A percentile compares a stretch with the other conserved stretches of the same genome.
These are phyloP conservation scores for Musa itinerans DNA, from an alignment of 176 grass and related monocot genomes.

Conservation along the genomic window DNA sequence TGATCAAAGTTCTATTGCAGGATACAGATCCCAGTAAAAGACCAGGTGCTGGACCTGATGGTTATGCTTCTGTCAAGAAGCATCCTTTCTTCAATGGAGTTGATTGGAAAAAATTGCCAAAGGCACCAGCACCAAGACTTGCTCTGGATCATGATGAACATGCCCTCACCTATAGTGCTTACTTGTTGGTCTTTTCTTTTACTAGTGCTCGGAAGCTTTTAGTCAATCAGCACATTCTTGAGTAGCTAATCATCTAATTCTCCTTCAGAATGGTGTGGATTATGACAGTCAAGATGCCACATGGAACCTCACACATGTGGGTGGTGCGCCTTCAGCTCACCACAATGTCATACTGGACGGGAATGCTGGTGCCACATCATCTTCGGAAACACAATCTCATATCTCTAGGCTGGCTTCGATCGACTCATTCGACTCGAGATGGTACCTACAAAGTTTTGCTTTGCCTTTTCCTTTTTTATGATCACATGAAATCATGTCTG, in stretches of 20 bases:
- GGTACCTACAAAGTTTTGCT: constrained; percentile 32
- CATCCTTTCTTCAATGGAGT: constrained; percentile 94
- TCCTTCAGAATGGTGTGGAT: constrained; percentile 54
- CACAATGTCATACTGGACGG: constrained; percentile 38
- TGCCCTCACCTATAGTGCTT: constrained; percentile 1
- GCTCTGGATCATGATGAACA: constrained; percentile 48
- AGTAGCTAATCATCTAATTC: neutral
- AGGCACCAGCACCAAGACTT: constrained; percentile 45
- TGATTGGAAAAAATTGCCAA: constrained; percentile 78
- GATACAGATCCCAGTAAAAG: constrained; percentile 80
- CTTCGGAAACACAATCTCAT: constrained; percentile 69
- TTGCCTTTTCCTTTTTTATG: neutral
- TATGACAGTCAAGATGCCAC: constrained; percentile 59
- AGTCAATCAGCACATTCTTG: constrained; percentile 2
- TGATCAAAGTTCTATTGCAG: constrained; percentile 33
- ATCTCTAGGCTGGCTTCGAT: constrained; percentile 82
- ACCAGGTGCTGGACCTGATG: constrained; percentile 60
- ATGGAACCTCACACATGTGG: constrained; percentile 70
- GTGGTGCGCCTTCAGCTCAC: constrained; percentile 21
- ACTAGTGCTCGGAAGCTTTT: neutral
- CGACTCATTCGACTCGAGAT: constrained; percentile 97
- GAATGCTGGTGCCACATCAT: constrained; percentile 49
- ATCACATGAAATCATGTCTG: neutral
- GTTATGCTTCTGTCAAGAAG: constrained; percentile 68
- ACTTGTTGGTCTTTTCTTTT: constrained; percentile 5